Evolutionary conservation across 225 moss, liverwort and hornwort genomes (phyloP).

Genomic region (Pseudisothecium myosuroides): DNA sequence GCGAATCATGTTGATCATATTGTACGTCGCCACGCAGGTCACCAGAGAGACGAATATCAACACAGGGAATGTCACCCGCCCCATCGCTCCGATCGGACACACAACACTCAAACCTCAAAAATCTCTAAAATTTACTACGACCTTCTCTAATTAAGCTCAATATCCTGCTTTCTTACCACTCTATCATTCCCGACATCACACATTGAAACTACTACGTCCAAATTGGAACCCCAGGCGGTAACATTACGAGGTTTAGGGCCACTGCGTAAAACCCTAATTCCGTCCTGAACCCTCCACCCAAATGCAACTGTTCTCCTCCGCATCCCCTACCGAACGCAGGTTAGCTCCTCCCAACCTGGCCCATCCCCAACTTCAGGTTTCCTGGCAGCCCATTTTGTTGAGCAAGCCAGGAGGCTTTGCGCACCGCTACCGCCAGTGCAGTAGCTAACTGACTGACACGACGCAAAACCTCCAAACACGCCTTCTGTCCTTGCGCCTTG

Average conservation of each 20-base stretch:
- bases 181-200: neutral
- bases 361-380: neutral
- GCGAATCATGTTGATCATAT: conserved; percentile 56
- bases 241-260: neutral
- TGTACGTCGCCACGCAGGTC: conserved; percentile 61
- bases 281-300: neutral
- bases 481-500: neutral
- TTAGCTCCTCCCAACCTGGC: neutral
- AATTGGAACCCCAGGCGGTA: neutral
- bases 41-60: conserved; percentile 47
- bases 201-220: neutral
- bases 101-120: neutral
- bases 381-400: neutral
- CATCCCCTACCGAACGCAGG: neutral
- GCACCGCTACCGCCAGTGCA: neutral
- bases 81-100: conserved; percentile 24
- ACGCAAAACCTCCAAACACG: neutral
- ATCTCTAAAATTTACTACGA: neutral
- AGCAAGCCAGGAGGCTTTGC: neutral
- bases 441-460: neutral
- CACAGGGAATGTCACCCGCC: conserved; percentile 34
- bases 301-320: neutral
- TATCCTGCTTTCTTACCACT: neutral
- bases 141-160: neutral
- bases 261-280: neutral